Evolutionary conservation across 2,329 filamentous ascomycete species (phyloP).

Genomic region (Exophiala aquamarina): DNA sequence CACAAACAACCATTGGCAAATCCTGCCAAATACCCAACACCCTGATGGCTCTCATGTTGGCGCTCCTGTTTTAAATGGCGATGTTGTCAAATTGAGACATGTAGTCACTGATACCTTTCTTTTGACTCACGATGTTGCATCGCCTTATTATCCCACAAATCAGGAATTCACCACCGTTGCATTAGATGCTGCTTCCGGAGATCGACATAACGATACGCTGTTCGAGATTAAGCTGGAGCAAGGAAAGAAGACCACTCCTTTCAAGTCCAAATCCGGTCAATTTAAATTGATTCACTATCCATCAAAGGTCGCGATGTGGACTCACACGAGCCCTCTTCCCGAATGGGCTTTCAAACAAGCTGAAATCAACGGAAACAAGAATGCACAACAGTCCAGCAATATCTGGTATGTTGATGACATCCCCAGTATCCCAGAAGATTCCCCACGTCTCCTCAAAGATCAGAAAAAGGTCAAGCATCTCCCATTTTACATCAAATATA

Average conservation of each 20-base stretch:
- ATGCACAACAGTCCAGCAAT: slow-evolving; percentile 83
- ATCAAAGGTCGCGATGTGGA: slow-evolving; percentile 99
- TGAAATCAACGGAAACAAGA: slow-evolving; percentile 99
- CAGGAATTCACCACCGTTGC: slow-evolving; percentile 92
- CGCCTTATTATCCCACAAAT: slow-evolving; percentile 93
- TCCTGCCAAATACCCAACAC: slow-evolving; percentile 65
- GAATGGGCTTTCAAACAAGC: slow-evolving; percentile 98
- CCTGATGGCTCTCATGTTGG: slow-evolving; percentile 57
- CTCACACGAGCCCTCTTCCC: slow-evolving; percentile 88
- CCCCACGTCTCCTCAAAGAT: slow-evolving; percentile 71
- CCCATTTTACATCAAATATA: slow-evolving; percentile 90
- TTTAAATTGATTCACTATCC: slow-evolving; percentile 96
- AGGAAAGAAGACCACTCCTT: slow-evolving; percentile 76
- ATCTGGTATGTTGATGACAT: slow-evolving; percentile 94
- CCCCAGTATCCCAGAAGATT: slow-evolving; percentile 70
- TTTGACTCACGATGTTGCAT: slow-evolving; percentile 93
- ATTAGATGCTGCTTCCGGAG: slow-evolving; percentile 68
- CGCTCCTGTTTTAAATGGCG: slow-evolving; percentile 74
- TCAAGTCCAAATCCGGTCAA: slow-evolving; percentile 86
- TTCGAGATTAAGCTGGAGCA: slow-evolving; percentile 92
- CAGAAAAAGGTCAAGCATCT: slow-evolving; percentile 77
- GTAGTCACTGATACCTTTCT: slow-evolving; percentile 81
- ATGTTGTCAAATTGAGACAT: slow-evolving; percentile 83
- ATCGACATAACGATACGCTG: slow-evolving; percentile 81
- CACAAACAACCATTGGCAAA: slow-evolving; percentile 98